Evolutionary conservation across 306 rosid species (phyloP), one percentile per base, ranked within the genome.

Genomic region (Rosa rugosa): DNA sequence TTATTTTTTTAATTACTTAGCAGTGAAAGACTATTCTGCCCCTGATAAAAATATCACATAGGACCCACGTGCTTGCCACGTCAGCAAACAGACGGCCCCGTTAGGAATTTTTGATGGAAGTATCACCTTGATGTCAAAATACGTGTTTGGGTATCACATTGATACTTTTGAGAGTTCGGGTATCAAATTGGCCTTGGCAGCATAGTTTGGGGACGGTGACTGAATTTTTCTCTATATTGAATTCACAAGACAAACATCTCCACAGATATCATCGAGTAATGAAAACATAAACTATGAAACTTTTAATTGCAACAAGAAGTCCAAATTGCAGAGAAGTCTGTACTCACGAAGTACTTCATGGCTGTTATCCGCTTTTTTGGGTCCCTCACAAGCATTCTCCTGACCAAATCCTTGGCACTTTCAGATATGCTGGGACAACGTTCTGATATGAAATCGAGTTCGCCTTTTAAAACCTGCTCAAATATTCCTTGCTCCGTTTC

Each of bases 371-470:
- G 85, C 85, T 92, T 95, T 80, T 87, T 92, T 31, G 97, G 98
- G 83, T 92, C 98, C 85, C 95, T 90, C 38, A 85, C 40, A 75
- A 95, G 99, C 98, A 95, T 92, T 85, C 82, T 89, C 73, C 87
- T 89, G 81, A 95, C 94, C 84, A 95, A 89, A 82, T 92, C 99
- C 86, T 95, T 92, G 62, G 97, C 99, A 60, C 93, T 80, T 38
- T 85, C 96, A 11, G 99, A 92, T 87, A 95, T 91, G 73, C 79
- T 90, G 17, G 99, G 99, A 97, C 99, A 95, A 22, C 98, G 99
- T 77, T 95, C 99, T 81, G 99, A 92, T 46, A 81, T 51, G 79
- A 92, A 93, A 86, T 95, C 98, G 69, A 91, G 99, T 6, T 95
- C 94, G 0, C 97, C 98, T 86, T 85, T 91, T 77, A 95, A 88